A percentile compares a stretch with the other conserved stretches of the same genome.
Evolutionary conservation across 768 basidiomycete genomes (phyloP).

Genomic region (Kwoniella sp.): DNA sequence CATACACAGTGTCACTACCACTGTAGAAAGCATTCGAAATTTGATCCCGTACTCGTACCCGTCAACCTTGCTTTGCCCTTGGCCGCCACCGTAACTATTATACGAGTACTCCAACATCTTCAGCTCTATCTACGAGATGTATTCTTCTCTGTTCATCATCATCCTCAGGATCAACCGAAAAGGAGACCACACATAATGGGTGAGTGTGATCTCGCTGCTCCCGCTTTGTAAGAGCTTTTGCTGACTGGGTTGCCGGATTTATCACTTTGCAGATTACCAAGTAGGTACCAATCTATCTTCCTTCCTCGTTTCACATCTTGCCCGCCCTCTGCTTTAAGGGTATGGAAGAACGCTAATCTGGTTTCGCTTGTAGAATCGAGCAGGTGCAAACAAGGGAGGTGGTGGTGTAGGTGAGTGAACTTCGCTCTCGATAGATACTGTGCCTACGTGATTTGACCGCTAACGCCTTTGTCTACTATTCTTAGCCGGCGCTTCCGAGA

Average conservation of each 20-base stretch:
- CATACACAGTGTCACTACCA: no score
- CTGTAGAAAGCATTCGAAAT: no score
- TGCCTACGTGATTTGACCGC: no score
- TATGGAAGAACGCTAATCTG: no score
- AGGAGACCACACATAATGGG: constrained; percentile 37
- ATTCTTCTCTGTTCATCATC: background rate
- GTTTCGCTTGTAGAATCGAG: no score
- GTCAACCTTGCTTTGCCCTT: constrained; percentile 5
- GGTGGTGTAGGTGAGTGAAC: constrained; percentile 54
- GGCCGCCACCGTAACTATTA: no score
- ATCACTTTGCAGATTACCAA: constrained; percentile 38
- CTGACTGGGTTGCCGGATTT: constrained; percentile 3
- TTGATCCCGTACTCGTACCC: background rate
- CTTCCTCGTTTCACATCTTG: background rate
- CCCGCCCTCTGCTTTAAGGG: no score
- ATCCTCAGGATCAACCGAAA: no score
- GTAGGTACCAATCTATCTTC: constrained; percentile 20
- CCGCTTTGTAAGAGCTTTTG: background rate
- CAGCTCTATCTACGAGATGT: no score
- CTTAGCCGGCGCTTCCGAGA: constrained; percentile 90
- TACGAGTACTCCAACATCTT: no score
- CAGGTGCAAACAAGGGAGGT: constrained; percentile 54
- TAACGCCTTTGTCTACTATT: no score
- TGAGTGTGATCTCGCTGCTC: constrained; percentile 6
- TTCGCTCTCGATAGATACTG: no score